phyloP scores from a whole-genome alignment of 2,329 filamentous ascomycete species.

The Epicoccum sorghinum region DNA sequence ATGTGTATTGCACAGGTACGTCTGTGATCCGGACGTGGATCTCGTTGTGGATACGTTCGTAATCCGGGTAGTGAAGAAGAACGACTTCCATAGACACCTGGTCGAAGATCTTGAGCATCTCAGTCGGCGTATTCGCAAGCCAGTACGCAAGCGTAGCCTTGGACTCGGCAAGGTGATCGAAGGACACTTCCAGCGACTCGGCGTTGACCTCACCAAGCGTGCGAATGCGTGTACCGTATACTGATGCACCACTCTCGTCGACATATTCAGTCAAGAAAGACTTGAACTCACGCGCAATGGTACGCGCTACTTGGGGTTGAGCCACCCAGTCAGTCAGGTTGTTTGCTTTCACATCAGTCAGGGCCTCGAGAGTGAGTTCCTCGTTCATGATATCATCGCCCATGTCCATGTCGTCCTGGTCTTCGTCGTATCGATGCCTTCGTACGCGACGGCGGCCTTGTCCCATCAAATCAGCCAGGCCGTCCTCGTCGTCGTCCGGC shows the following conservation, averaged over 20 bases:
- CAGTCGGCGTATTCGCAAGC: slow-evolving; percentile 91
- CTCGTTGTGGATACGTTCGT: slow-evolving; percentile 95
- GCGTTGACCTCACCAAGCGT: slow-evolving; percentile 97
- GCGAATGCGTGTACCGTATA: slow-evolving; percentile 92
- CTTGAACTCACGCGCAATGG: slow-evolving; percentile 96
- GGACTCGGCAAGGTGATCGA: slow-evolving; percentile 85
- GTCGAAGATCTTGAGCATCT: slow-evolving; percentile 95
- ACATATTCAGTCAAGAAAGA: slow-evolving; percentile 96
- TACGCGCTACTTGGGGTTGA: slow-evolving; percentile 85
- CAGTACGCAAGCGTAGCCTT: slow-evolving; percentile 97
- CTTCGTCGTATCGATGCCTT: slow-evolving; percentile 91
- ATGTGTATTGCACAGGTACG: slow-evolving; percentile 90
- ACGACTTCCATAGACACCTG: slow-evolving; percentile 97
- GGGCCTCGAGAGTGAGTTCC: slow-evolving; percentile 87
- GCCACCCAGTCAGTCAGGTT: slow-evolving; percentile 96
- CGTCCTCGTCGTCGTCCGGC: slow-evolving; percentile 83
- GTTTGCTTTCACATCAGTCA: slow-evolving; percentile 90
- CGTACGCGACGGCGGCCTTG: slow-evolving; percentile 74
- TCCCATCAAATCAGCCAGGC: slow-evolving; percentile 80
- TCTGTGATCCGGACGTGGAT: slow-evolving; percentile 98
- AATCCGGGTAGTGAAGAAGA: slow-evolving; percentile 94
- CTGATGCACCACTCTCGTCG: slow-evolving; percentile 84
- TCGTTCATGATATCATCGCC: slow-evolving; percentile 94
- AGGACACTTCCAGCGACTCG: slow-evolving; percentile 94
- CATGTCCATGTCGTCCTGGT: slow-evolving; percentile 86